A percentile compares a stretch with the other conserved stretches of the same genome.
Conservation (phyloP, 1,284 basidiomycete genomes). For the Tetrapyrgos nigripes region DNA sequence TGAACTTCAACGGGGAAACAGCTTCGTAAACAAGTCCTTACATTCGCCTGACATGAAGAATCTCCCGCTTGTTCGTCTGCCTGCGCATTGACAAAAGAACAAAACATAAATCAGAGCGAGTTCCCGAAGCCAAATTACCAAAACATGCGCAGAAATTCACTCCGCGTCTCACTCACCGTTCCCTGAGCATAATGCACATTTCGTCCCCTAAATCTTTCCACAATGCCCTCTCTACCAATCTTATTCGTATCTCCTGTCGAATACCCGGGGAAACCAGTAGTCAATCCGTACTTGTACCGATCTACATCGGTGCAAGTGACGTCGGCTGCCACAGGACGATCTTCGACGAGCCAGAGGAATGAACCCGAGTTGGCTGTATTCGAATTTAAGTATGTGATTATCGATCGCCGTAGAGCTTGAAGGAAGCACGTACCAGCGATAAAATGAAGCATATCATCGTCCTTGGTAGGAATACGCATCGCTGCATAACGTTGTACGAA, state of each 20-base stretch:
- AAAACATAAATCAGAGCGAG: not conserved
- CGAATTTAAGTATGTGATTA: not conserved
- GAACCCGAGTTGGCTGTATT: conserved; percentile 15
- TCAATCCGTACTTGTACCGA: conserved; percentile 14
- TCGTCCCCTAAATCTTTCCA: conserved; percentile 7
- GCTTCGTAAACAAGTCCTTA: not conserved
- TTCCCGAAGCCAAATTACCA: not conserved
- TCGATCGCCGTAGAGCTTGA: not conserved
- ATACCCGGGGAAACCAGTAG: conserved; percentile 14
- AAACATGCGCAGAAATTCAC: not conserved
- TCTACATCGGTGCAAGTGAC: conserved; percentile 7
- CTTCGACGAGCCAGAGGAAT: conserved; percentile 14
- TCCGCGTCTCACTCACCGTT: conserved; percentile 6
- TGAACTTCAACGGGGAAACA: not conserved
- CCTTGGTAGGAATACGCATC: not conserved
- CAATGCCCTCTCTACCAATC: conserved; percentile 11
- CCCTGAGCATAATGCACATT: conserved; percentile 19
- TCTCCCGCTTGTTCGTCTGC: conserved; percentile 16
- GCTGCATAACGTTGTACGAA: conserved; percentile 16
- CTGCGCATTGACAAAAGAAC: not conserved
- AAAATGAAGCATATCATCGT: conserved; percentile 13
- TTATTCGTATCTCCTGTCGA: conserved; percentile 6
- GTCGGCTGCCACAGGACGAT: conserved; percentile 8
- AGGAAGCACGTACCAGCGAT: conserved; percentile 2
- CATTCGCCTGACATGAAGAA: conserved; percentile 15